Percentiles rank a stretch among this genome's conserved stretches.
Evolutionary conservation across 768 basidiomycete genomes (phyloP).

Genomic region (Filobasidium wieringae): DNA sequence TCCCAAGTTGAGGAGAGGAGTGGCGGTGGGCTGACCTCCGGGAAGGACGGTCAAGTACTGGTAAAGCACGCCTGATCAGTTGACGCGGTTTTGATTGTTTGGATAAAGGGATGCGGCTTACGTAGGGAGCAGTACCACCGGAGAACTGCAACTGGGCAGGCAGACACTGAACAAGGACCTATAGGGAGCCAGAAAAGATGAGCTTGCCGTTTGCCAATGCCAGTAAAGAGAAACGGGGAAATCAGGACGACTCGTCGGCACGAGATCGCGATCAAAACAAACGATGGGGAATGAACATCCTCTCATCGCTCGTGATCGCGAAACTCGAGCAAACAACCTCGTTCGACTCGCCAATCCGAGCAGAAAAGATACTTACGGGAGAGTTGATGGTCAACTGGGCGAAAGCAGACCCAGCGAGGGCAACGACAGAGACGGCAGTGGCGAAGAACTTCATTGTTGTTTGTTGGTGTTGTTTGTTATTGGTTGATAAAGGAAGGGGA

Average conservation of each 20-base stretch:
- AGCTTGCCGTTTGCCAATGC: no score
- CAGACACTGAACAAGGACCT: not conserved
- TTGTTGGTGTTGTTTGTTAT: not conserved
- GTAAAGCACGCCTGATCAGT: not conserved
- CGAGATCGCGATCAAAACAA: no score
- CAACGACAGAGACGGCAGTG: not conserved
- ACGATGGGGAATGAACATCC: no score
- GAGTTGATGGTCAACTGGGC: slow-evolving; percentile 31
- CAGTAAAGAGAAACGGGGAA: no score
- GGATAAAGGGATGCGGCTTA: not conserved
- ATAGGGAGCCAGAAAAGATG: no score
- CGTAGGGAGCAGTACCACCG: slow-evolving; percentile 30
- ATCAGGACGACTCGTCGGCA: no score
- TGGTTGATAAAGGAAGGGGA: not conserved
- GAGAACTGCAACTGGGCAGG: slow-evolving; percentile 18
- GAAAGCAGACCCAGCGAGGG: slow-evolving; percentile 16
- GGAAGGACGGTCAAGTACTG: slow-evolving; percentile 41
- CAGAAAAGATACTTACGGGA: slow-evolving; percentile 15
- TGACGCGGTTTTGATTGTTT: not conserved
- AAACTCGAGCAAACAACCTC: no score
- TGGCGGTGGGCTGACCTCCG: slow-evolving; percentile 44
- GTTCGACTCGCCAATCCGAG: no score
- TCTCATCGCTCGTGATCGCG: no score
- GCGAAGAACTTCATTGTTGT: not conserved
- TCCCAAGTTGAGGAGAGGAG: slow-evolving; percentile 46